Evolutionary conservation across 257 asterid species (phyloP), one percentile per base, ranked within the genome.

Genomic region (Nicotiana tabacum): DNA sequence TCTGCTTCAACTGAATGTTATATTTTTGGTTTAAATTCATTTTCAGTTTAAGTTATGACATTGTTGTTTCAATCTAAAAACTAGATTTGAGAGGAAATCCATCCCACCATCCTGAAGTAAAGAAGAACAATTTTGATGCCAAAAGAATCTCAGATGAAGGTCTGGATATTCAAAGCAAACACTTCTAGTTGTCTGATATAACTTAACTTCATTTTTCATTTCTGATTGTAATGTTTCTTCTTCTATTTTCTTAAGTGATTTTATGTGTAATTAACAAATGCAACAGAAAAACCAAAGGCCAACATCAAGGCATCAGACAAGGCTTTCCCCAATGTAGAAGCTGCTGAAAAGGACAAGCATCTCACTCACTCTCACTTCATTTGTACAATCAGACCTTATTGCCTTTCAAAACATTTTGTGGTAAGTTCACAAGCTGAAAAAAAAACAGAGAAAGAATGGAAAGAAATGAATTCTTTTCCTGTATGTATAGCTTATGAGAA

Each of bases 31-130:
- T 70, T 70, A n/a, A 21, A 70, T 43, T 43, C 78, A 70, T 39
- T 33, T n/a, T 70, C 6, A 11, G 5, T 9, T 43, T 43, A 32
- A 46, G n/a, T 43, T 21, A 33, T 70, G 35, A 70, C 18, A 29
- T 70, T n/a, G 77, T 68, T 39, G 60, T 70, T 39, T 70, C 13
- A 39, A 70, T 70, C 12, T 21, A 70, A n/a, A 10, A 70, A 43
- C 78, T 70, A 70, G 78, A 70, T 43, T 11, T 70, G 78, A 43
- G 78, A 43, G 78, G 18, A 70, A 70, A 12, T 30, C 58, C 37
- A 7, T 21, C 30, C 29, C 78, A 11, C 9, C 78, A 43, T 58
- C 17, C 21, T 21, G 21, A 32, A 32, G 3, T 32, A 32, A 32
- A 32, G 33, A 32, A 32, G 33, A 32, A 32, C 33, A 1, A 32